Evolutionary conservation across 1,139 yeast genomes (phyloP), one percentile per base, ranked within the genome.

Genomic region (Geotrichum histeridarum): DNA sequence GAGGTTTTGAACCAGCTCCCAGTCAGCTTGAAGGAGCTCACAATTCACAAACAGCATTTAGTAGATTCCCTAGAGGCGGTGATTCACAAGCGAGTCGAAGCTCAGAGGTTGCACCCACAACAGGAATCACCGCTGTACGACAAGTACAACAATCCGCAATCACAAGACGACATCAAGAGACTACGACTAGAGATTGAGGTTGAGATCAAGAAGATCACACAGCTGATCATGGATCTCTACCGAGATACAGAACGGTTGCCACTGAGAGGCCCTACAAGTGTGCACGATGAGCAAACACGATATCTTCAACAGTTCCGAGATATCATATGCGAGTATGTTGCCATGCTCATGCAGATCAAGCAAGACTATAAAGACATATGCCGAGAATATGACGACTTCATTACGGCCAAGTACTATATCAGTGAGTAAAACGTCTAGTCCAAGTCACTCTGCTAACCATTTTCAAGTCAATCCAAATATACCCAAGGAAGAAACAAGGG

Each of bases 301-400:
- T 33, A 14, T 36, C 42, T 22, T 12, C 27, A 33, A 9, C 33
- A 46, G 18, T 36, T 46, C 17, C 37, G 27, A 22, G 27, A 22
- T 22, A 22, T 42, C 27, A 22, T 42, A 6, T 17, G 15, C 11
- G 44, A 51, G 36, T 32, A 46, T n/a, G 37, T 48, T 8, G 45
- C 33, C 17, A 37, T 43, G 2, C 45, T 48, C 14, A 30, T n/a
- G 15, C 55, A 53, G 44, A 18, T 31, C 8, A 41, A 42, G 32
- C 35, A 35, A n/a, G 55, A 53, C 18, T 42, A 46, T n/a, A 42
- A 38, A 30, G 52, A 48, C 36, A 11, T 44, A 11, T 53, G 55
- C 42, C 8, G 22, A 9, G 45, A 44, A 30, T 53, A 53, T 17
- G 32, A 48, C 14, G 44, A 48, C 8, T 48, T 27, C 37, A 39